phyloP scores from a whole-genome alignment of 2,329 filamentous ascomycete species.

The Neofusicoccum cordaticola region DNA sequence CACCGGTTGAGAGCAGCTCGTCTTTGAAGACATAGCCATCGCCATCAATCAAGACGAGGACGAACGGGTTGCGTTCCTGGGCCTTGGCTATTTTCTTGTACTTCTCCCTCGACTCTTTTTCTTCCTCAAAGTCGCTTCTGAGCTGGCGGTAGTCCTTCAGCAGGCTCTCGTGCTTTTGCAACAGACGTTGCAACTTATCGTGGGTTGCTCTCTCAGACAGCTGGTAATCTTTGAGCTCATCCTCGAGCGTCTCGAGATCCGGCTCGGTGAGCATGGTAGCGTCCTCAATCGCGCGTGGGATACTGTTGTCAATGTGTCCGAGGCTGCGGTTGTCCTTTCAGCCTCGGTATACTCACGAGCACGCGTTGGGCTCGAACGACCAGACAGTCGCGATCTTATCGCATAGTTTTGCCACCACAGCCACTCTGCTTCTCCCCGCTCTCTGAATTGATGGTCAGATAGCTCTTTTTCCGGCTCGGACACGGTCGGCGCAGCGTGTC shows the following conservation, averaged over 20 bases:
- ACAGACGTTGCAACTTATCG: background rate
- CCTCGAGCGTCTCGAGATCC: background rate
- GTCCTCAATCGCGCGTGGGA: no score
- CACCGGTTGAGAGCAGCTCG: constrained; percentile 45
- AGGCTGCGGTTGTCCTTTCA: no score
- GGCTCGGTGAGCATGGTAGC: background rate
- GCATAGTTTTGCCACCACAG: no score
- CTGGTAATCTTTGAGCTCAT: background rate
- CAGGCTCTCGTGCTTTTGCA: background rate
- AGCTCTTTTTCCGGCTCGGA: no score
- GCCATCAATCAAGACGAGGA: constrained; percentile 60
- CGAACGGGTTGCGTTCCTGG: constrained; percentile 55
- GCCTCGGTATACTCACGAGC: no score
- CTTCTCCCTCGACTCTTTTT: constrained; percentile 9
- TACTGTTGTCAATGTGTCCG: no score
- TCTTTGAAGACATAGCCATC: constrained; percentile 60
- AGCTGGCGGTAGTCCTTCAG: background rate
- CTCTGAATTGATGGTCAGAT: no score
- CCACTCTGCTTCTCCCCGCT: no score
- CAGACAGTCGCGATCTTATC: no score
- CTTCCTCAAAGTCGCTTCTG: constrained; percentile 9
- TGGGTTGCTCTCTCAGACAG: background rate
- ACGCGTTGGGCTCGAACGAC: no score
- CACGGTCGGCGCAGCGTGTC: no score
- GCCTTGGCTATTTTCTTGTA: constrained; percentile 16